Evolutionary conservation across 148 eudicot genomes (phyloP).

Genomic region (Vaccinium darrowii): DNA sequence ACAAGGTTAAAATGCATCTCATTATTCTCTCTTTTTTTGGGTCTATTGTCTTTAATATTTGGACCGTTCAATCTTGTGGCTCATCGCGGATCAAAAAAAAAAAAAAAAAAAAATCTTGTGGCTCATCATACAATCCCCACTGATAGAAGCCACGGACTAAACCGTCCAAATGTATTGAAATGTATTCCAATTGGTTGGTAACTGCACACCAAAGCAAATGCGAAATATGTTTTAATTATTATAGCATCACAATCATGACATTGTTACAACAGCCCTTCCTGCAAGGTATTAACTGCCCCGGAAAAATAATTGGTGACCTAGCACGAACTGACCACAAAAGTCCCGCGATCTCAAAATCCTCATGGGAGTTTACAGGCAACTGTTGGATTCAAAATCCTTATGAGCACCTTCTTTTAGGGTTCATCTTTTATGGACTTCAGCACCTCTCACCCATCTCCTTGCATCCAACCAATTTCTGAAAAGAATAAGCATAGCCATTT

Average conservation of each 20-base stretch:
- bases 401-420: not conserved
- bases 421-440: constrained; percentile 56
- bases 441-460: constrained; percentile 95
- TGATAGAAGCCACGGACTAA: not conserved
- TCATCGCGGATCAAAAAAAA: no score
- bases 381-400: not conserved
- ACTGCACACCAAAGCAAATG: not conserved
- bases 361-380: not conserved
- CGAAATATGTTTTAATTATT: not conserved
- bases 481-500: not conserved
- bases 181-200: not conserved
- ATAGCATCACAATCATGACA: not conserved
- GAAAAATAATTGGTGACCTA: not conserved
- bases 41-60: not conserved
- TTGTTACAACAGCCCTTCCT: not conserved
- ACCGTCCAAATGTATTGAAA: not conserved
- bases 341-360: not conserved
- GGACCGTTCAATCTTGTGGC: not conserved
- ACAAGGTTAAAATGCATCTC: no score
- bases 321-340: not conserved
- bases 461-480: constrained; percentile 93
- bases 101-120: no score
- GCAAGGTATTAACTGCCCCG: not conserved
- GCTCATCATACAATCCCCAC: not conserved
- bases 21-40: no score